Conservation (phyloP, 202 grass and related monocot genomes). For the Digitaria exilis region DNA sequence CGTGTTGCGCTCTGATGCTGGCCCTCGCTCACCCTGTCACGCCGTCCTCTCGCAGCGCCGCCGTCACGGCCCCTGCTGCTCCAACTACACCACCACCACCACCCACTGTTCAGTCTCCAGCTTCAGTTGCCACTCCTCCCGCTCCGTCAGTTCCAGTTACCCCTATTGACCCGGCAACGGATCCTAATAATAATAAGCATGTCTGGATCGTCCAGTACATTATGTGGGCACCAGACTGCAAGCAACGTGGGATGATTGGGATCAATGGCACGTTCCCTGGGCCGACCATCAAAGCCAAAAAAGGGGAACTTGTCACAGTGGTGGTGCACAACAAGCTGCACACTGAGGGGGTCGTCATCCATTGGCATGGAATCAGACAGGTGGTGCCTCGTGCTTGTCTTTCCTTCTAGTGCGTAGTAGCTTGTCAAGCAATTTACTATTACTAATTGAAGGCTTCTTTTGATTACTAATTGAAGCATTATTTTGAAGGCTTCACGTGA, state of each 20-base stretch:
- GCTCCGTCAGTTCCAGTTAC: not conserved
- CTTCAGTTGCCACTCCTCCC: not conserved
- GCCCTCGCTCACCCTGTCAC: not conserved
- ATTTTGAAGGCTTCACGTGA: no score
- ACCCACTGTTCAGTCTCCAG: not conserved
- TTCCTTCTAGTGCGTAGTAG: no score
- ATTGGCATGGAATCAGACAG: conserved; percentile 86
- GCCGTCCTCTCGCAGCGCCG: not conserved
- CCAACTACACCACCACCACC: no score
- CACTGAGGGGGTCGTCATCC: conserved; percentile 81
- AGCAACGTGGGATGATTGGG: conserved; percentile 41
- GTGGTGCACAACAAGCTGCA: conserved; percentile 67
- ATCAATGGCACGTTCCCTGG: conserved; percentile 80
- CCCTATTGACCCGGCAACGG: no score
- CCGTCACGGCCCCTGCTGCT: not conserved
- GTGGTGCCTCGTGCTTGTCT: conserved; percentile 5
- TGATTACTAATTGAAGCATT: no score
- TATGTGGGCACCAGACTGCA: not conserved
- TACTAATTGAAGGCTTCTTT: no score
- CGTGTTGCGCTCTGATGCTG: not conserved
- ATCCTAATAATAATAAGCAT: not conserved
- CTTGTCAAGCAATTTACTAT: no score
- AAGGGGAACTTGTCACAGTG: conserved; percentile 60
- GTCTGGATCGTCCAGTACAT: not conserved
- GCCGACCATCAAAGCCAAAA: conserved; percentile 51